Evolutionary conservation across 108 stramenopile genomes (phyloP), one percentile per base, ranked within the genome.

Genomic region (Fragilariopsis cylindrus): DNA sequence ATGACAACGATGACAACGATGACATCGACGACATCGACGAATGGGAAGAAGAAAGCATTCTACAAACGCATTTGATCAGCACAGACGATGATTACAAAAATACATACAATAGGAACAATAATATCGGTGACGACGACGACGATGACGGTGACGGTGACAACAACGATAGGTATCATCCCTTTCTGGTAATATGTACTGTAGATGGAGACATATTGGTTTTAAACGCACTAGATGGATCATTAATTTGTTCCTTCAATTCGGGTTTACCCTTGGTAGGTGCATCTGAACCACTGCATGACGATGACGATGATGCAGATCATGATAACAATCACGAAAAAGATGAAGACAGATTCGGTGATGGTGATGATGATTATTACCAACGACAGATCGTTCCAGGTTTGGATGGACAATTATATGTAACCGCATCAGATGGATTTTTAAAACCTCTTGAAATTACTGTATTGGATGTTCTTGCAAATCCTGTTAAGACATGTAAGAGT

Each of bases 371-470:
- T 2, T 30, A 30, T 30, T 30, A 44, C 13, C 13, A 63, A 43
- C 69, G 74, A 57, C 54, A 70, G 56, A 86, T 91, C 30, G 81
- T 91, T 54, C 93, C 93, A 9, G 88, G 88, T 15, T 67, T 92
- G 75, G 90, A 94, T 80, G 93, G 93, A 41, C 53, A 65, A 55
- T 79, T 94, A 55, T 94, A 91, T 65, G 56, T 64, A 8, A 60
- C 12, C 5, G 30, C 54, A 13, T 54, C 70, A 12, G 73, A 57
- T 12, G 74, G 69, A 30, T 52, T 57, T n/a, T 42, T 82, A 58
- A 43, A 83, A 44, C 72, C 80, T 62, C 69, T 86, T 43, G 77
- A 77, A 43, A 85, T 87, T 56, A 84, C 71, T 6, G 83, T 87
- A 45, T 56, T 76, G 69, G 89, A 90, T 79, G 81, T 86, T 16